Evolutionary conservation across 2,329 filamentous ascomycete species (phyloP).

Genomic region (Xylaria sp.): DNA sequence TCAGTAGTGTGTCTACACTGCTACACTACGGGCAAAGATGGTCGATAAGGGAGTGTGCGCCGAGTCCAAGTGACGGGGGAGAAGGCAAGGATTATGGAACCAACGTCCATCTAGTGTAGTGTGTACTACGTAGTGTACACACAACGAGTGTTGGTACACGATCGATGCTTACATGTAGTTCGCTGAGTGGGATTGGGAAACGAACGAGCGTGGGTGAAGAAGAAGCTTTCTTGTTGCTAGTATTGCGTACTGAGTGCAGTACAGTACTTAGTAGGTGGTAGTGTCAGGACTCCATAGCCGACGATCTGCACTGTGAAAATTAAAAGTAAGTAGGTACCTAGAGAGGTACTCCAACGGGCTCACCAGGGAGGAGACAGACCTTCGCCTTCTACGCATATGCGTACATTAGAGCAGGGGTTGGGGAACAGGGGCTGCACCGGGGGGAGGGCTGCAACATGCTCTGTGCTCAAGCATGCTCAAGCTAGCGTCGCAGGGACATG

Average conservation of each 20-base stretch:
- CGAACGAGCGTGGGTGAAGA: constrained; percentile 1
- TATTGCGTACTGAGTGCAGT: background rate
- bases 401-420: background rate
- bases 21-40: constrained; percentile 26
- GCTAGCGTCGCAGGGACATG: constrained; percentile 29
- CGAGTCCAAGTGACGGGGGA: constrained; percentile 32
- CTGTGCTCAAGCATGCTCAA: constrained; percentile 31
- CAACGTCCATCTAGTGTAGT: background rate
- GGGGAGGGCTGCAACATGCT: constrained; percentile 28
- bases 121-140: background rate
- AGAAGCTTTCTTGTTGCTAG: background rate
- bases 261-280: background rate
- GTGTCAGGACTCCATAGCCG: background rate
- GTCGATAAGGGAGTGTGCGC: constrained; percentile 40
- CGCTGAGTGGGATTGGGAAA: background rate
- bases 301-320: constrained; percentile 3
- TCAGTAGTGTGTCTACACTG: too few species aligned
- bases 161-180: background rate
- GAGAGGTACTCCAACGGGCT: background rate
- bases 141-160: background rate
- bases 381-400: too few species aligned
- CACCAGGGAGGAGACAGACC: background rate
- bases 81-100: constrained; percentile 14
- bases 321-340: background rate
- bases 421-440: constrained; percentile 19